Base-by-base conservation (phyloP, 2,329 filamentous ascomycete species). In the Akanthomyces lecanii region DNA sequence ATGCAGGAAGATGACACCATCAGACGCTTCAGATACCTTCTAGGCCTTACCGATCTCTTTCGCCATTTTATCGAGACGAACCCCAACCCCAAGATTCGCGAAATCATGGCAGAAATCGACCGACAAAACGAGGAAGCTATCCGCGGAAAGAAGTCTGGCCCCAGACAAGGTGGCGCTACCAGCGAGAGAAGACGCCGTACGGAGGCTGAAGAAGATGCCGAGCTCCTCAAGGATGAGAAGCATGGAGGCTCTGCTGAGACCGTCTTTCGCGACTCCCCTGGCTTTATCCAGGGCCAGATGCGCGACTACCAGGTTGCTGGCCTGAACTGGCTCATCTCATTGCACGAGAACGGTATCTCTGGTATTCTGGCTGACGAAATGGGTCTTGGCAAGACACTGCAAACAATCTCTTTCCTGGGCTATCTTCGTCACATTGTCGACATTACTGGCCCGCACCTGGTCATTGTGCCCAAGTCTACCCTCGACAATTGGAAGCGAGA, bases 11-110 rank as follows among this genome's bases (percentile, higher is more conserved):
- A 97, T 81, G 94, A 98, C 72, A 96, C 92, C 0, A 91, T 98
- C 72, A 87, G 94, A 69, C 85, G 95, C 73, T 99, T 99, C 75
- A 89, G 92, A 67, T 99, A 99, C 74, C 85, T 99, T 1, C 85
- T 99, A 16, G 96, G 96, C 30, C 82, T 99, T 59, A 99, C 95
- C 18, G 95, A 99, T 72, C 82, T 99, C 23, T 99, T 99, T 80
- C 92, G 96, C 67, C 95, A 99, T 78, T 99, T 99, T 76, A 99
- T 99, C 78, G 93, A 98, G 73, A 92, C 92, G 10, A 99, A 97
- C 72, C 94, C 93, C 5, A 93, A 99, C 72, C 94, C 95, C 18
- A 91, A 91, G 70, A 95, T 98, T 71, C 91, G 94, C 70, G 91
- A 96, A 64, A 92, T 97, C 69, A 95, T 98, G 84, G 84, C 85